Percentiles rank a stretch among this genome's conserved stretches.
Evolutionary conservation across 805 yeast species (phyloP).

Genomic region (Candida ulmi): DNA sequence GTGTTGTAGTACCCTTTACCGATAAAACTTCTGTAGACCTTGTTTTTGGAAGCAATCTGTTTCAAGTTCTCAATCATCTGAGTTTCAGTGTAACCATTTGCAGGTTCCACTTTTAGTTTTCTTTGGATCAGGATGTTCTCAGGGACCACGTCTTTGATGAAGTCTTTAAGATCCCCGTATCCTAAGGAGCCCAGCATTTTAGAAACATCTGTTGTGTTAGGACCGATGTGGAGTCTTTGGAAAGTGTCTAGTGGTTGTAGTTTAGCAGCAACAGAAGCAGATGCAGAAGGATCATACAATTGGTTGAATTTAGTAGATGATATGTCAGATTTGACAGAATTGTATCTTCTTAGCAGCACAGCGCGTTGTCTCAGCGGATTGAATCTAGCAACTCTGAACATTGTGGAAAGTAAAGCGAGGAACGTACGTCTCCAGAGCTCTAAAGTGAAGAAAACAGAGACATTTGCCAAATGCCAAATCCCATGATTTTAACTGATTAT

Average conservation of each 20-base stretch:
- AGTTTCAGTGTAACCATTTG: constrained; percentile 72
- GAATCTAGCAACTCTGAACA: not conserved
- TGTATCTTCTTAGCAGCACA: constrained; percentile 2
- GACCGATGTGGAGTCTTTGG: constrained; percentile 88
- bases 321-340: constrained; percentile 39
- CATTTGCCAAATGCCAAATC: too few species aligned
- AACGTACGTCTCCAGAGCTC: too few species aligned
- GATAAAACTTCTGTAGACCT: constrained; percentile 66
- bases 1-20: constrained; percentile 97
- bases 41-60: constrained; percentile 70
- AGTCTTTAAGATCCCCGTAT: constrained; percentile 59
- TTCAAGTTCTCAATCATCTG: constrained; percentile 69
- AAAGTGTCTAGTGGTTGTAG: constrained; percentile 65
- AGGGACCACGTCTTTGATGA: constrained; percentile 73
- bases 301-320: constrained; percentile 46
- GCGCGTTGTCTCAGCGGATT: not conserved
- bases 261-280: constrained; percentile 7
- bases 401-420: not conserved
- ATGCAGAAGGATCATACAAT: constrained; percentile 38
- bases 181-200: constrained; percentile 66
- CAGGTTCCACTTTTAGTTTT: constrained; percentile 60
- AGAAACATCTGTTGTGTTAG: constrained; percentile 54
- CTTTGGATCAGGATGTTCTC: constrained; percentile 65
- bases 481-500: too few species aligned
- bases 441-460: too few species aligned